Conservation (phyloP, 169 alveolate genomes). For the Cryptosporidium muris region DNA sequence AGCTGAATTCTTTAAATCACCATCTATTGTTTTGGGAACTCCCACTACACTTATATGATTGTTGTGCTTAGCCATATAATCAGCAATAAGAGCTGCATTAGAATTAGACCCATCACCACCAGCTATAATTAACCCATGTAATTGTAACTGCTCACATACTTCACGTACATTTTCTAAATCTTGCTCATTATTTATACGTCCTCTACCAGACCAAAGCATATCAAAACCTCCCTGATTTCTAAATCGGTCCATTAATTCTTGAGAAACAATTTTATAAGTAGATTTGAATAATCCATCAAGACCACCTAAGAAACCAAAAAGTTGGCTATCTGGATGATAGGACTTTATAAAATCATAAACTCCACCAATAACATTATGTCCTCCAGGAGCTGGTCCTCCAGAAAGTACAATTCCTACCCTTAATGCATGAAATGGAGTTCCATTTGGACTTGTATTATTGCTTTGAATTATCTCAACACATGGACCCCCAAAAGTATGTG, state of each 20-base stretch:
- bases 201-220: constrained; percentile 98
- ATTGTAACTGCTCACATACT: constrained; percentile 87
- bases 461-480: constrained; percentile 69
- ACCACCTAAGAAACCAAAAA: constrained; percentile 93
- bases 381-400: constrained; percentile 99
- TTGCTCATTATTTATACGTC: constrained; percentile 92
- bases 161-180: constrained; percentile 87
- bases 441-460: constrained; percentile 71
- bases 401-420: constrained; percentile 94
- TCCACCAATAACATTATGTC: constrained; percentile 98
- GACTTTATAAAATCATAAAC: constrained; percentile 90
- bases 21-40: constrained; percentile 99
- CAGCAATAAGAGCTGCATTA: constrained; percentile 97
- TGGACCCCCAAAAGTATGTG: constrained; percentile 69
- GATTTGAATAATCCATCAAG: constrained; percentile 93
- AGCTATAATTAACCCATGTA: constrained; percentile 96
- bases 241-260: constrained; percentile 90
- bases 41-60: constrained; percentile 89
- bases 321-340: constrained; percentile 88
- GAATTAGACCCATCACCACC: constrained; percentile 99
- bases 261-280: constrained; percentile 90
- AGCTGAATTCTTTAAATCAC: constrained; percentile 94
- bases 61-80: constrained; percentile 87
- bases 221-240: constrained; percentile 98
- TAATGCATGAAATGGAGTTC: constrained; percentile 73